Percentiles rank a stretch among this genome's conserved stretches.
phyloP scores from a whole-genome alignment of 441 rosid genomes.

The Gossypium gossypioides region DNA sequence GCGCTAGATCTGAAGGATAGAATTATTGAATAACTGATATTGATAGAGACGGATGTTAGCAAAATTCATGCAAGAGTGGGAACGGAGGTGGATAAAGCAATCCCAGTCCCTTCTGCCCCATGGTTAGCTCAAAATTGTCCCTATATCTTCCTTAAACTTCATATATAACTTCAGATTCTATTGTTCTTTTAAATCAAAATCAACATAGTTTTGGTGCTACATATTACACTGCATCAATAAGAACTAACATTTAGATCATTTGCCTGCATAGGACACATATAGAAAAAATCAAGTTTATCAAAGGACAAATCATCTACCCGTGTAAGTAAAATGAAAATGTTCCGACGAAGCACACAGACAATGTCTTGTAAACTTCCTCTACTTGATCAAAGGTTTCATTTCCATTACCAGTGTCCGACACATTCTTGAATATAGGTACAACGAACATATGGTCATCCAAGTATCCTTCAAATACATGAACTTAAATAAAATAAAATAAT shows the following conservation, averaged over 20 bases:
- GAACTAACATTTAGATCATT: background rate
- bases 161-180: background rate
- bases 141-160: background rate
- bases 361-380: background rate
- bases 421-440: background rate
- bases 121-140: background rate
- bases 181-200: background rate
- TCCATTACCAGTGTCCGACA: background rate
- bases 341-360: background rate
- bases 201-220: background rate
- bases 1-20: background rate
- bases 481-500: background rate
- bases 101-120: background rate
- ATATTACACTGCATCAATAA: background rate
- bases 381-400: conserved; percentile 2
- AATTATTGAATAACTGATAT: background rate
- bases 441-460: background rate
- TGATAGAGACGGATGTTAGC: background rate
- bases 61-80: background rate
- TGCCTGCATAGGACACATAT: background rate
- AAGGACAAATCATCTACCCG: background rate
- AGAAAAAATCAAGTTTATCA: background rate
- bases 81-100: background rate
- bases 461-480: background rate
- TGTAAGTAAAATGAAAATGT: background rate